Evolutionary conservation across 2,329 filamentous ascomycete species (phyloP), one percentile per base, ranked within the genome.

Genomic region (Pseudogymnoascus sp.): DNA sequence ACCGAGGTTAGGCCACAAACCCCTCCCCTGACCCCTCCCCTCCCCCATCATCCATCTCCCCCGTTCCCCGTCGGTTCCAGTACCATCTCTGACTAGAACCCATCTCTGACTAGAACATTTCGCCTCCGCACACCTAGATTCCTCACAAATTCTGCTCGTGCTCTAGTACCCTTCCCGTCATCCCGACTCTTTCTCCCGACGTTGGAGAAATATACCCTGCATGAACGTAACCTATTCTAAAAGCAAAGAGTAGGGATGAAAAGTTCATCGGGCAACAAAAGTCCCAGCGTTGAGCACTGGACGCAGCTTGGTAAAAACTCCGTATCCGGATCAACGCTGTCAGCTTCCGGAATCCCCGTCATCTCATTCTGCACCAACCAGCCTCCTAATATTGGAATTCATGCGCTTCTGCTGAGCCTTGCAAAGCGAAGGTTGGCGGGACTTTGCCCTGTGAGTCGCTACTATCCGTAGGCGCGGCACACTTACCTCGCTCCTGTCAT

Each of bases 311-410:
- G 50, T 31, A 56, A 12, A 12, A 12, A 31, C 28, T 36, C 28
- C n/a, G 12, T 28, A 18, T 12, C 28, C 50, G 28, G 50, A 56
- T 21, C 50, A 56, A 56, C 18, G 28, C 28, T 34, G 50, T 28
- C 50, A 56, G 50, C 50, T 56, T 56, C 50, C 50, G 50, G 28
- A 18, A 56, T 18, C 2, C n/a, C 50, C n/a, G 50, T 34, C 25
- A 56, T 56, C 34, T 56, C 8, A n/a, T 7, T 56, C n/a, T 56
- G 11, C 25, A 56, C 50, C 50, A 56, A 56, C 50, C 25, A 56
- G 50, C 50, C 50, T n/a, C 50, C 25, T 56, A 5, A 34, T 56
- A 34, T 56, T 56, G 25, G 50, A 56, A n/a, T 56, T 56, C 50
- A 56, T 56, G 50, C 50, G 50, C 50, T 56, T 56, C 28, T 34